A percentile compares a stretch with the other conserved stretches of the same genome.
Evolutionary conservation across 2,329 filamentous ascomycete genomes (phyloP).

Genomic region (Aspergillus luchuensis): DNA sequence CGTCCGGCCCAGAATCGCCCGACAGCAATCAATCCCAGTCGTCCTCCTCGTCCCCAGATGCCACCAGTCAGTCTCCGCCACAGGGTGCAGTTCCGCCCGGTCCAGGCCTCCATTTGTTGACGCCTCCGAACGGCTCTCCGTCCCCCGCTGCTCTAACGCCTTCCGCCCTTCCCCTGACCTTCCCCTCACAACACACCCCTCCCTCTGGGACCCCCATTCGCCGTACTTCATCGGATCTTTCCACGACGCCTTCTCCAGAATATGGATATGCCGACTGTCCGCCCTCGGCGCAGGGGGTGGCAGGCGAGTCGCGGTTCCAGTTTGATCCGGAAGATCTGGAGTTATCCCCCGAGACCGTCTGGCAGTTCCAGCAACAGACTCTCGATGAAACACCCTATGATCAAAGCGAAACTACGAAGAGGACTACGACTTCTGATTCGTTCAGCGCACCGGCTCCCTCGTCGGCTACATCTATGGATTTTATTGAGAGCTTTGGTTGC

Average conservation of each 20-base stretch:
- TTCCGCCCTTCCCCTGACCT: background rate
- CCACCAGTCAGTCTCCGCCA: background rate
- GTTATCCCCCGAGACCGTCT: background rate
- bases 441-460: background rate
- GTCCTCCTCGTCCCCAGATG: background rate
- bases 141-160: background rate
- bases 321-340: background rate
- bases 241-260: background rate
- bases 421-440: background rate
- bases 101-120: background rate
- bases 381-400: background rate
- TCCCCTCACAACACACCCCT: background rate
- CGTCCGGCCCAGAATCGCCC: constrained; percentile 15
- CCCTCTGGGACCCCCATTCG: background rate
- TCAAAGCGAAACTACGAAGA: background rate
- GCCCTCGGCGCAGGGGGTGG: background rate
- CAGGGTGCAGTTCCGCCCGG: background rate
- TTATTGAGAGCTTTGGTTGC: constrained; percentile 22
- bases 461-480: background rate
- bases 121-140: background rate
- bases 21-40: constrained; percentile 3
- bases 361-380: background rate
- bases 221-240: background rate
- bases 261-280: too few relatives aligned
- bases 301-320: background rate